Conservation (phyloP, 192 early-diverging fungal species). For the Coemansia furcata region DNA sequence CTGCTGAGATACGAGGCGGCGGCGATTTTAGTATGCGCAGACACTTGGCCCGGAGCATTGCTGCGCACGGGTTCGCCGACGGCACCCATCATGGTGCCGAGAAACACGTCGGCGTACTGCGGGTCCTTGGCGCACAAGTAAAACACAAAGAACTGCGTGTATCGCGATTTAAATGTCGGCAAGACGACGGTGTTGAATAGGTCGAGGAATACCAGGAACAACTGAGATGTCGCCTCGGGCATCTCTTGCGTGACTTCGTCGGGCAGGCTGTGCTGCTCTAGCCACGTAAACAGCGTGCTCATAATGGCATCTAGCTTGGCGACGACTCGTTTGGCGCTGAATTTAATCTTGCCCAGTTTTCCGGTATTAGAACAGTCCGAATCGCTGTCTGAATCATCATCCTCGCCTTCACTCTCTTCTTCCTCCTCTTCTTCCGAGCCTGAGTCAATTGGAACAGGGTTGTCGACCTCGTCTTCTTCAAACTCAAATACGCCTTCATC, state of each 20-base stretch:
- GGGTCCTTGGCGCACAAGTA: conserved; percentile 68
- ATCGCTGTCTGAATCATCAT: conserved; percentile 33
- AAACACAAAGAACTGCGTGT: conserved; percentile 91
- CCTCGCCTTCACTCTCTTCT: neutral
- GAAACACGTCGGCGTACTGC: conserved; percentile 73
- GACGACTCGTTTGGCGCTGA: conserved; percentile 56
- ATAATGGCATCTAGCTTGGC: conserved; percentile 76
- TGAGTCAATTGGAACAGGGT: neutral
- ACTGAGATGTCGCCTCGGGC: conserved; percentile 44
- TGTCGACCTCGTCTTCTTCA: conserved; percentile 48
- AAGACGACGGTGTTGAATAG: conserved; percentile 79
- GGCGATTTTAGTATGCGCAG: conserved; percentile 69
- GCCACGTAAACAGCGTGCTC: conserved; percentile 61
- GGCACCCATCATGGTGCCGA: conserved; percentile 69
- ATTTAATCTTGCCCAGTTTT: conserved; percentile 25
- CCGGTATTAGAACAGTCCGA: conserved; percentile 19
- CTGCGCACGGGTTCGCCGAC: conserved; percentile 42
- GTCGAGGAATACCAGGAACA: conserved; percentile 68
- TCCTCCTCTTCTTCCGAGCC: neutral
- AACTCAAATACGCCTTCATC: conserved; percentile 55
- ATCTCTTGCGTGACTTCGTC: conserved; percentile 20
- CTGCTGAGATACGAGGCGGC: conserved; percentile 83
- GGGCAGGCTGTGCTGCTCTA: conserved; percentile 37
- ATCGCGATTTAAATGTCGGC: conserved; percentile 84
- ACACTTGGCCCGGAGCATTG: conserved; percentile 53